These are phyloP conservation scores for Trichoderma reesei DNA, from an alignment of 495 filamentous ascomycete genomes.

Conservation along the genomic window DNA sequence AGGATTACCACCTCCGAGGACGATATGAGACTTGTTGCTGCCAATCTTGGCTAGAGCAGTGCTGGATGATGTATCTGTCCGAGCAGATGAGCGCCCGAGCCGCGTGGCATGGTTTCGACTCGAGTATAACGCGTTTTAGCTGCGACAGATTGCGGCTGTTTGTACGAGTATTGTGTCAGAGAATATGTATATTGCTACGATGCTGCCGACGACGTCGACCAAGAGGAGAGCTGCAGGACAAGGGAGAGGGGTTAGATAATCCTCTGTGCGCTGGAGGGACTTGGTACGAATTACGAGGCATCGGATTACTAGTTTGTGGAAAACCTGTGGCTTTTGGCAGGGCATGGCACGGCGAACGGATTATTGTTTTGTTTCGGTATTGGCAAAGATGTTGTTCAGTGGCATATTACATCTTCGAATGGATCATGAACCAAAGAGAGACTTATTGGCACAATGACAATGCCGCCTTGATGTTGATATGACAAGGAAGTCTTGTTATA, in stretches of 20 bases:
- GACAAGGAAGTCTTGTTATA: too few relatives aligned
- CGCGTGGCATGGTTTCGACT: conserved; percentile 5
- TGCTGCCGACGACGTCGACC: not conserved
- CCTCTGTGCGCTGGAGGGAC: conserved; percentile 20
- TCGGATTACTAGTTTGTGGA: conserved; percentile 1
- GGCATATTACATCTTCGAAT: not conserved
- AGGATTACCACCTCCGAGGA: conserved; percentile 13
- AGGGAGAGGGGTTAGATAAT: conserved; percentile 40
- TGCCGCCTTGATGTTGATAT: too few relatives aligned
- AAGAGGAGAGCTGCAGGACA: conserved; percentile 14
- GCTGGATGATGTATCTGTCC: not conserved
- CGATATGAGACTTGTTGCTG: conserved; percentile 7
- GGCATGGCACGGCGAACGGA: conserved; percentile 6
- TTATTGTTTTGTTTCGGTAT: not conserved
- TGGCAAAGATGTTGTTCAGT: not conserved
- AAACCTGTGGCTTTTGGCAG: not conserved
- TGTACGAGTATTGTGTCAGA: not conserved
- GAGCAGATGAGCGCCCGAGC: not conserved
- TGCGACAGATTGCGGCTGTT: not conserved
- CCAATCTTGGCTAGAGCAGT: not conserved
- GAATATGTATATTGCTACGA: not conserved
- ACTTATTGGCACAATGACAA: too few relatives aligned
- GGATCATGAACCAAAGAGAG: too few relatives aligned
- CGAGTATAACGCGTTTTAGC: not conserved
- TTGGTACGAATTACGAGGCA: not conserved